A percentile compares a stretch with the other conserved stretches of the same genome.
Evolutionary conservation across 108 stramenopile genomes (phyloP).

Genomic region (Nannochloropsis granulata): DNA sequence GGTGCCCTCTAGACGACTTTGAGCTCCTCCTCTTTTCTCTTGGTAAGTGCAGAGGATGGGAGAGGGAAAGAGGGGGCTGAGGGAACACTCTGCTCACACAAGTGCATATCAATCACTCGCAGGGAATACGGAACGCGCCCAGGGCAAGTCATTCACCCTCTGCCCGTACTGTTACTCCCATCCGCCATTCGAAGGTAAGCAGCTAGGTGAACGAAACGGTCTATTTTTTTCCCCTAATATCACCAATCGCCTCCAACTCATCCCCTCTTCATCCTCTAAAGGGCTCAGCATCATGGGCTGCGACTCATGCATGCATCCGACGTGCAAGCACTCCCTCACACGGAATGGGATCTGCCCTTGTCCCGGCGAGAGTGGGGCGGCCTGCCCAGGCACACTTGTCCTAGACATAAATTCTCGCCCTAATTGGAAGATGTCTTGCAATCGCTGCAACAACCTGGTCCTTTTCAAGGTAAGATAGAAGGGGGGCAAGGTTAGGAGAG

Average conservation of each 20-base stretch:
- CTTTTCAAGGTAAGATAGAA: background rate
- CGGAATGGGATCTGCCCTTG: conserved; percentile 1
- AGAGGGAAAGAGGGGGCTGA: background rate
- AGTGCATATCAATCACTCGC: background rate
- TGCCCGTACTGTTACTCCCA: conserved; percentile 10
- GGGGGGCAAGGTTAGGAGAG: background rate
- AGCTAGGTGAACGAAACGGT: background rate
- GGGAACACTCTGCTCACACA: background rate
- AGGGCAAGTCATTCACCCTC: conserved; percentile 7
- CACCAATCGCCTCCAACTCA: background rate
- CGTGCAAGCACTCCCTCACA: conserved; percentile 7
- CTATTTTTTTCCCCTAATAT: background rate
- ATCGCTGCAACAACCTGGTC: background rate
- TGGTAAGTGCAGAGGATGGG: background rate
- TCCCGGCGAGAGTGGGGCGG: background rate
- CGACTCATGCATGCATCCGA: conserved; percentile 7
- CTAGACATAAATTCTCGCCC: background rate
- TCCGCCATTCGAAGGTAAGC: background rate
- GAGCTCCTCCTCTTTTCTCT: conserved; percentile 14
- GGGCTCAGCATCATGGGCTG: background rate
- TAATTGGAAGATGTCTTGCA: conserved; percentile 13
- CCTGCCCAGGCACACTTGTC: conserved; percentile 1
- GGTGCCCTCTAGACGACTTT: conserved; percentile 10
- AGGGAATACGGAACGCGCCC: background rate
- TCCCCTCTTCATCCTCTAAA: background rate